These are phyloP conservation scores for Phoenix dactylifera DNA, from an alignment of 176 grass and related monocot species.

Conservation along the genomic window DNA sequence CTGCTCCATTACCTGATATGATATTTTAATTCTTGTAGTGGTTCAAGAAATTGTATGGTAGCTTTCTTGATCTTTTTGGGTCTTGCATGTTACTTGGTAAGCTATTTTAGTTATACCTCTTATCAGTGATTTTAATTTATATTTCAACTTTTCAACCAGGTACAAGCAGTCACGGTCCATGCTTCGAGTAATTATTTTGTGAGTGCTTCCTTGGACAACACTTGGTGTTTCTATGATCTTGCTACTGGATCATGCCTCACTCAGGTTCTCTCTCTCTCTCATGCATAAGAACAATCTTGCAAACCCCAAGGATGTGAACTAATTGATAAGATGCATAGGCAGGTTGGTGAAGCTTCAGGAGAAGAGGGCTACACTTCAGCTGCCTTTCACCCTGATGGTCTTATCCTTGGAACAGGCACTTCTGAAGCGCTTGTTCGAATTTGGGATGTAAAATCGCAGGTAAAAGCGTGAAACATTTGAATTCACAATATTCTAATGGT, in stretches of 20 bases:
- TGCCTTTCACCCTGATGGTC: constrained; percentile 91
- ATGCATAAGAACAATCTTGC: neutral
- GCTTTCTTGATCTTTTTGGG: too few species aligned
- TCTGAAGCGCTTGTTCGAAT: constrained; percentile 80
- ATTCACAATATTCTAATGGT: neutral
- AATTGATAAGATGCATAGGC: neutral
- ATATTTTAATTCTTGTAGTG: too few species aligned
- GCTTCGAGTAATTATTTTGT: constrained; percentile 91
- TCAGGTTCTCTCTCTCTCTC: constrained; percentile 37
- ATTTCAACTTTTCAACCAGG: constrained; percentile 26
- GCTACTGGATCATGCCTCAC: constrained; percentile 81
- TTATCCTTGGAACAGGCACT: constrained; percentile 96
- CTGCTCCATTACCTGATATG: too few species aligned
- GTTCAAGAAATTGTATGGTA: too few species aligned
- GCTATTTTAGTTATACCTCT: too few species aligned
- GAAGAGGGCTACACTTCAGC: constrained; percentile 88
- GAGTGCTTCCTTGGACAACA: constrained; percentile 85
- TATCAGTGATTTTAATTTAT: neutral
- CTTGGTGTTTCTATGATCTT: constrained; percentile 99
- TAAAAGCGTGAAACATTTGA: constrained; percentile 14
- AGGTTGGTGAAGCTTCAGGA: constrained; percentile 68
- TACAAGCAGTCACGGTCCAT: constrained; percentile 95
- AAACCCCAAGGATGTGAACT: neutral
- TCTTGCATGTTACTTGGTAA: too few species aligned
- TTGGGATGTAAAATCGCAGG: constrained; percentile 99